A percentile compares a stretch with the other conserved stretches of the same genome.
Evolutionary conservation across 192 early-diverging fungal species (phyloP).

Genomic region (Podila epicladia): DNA sequence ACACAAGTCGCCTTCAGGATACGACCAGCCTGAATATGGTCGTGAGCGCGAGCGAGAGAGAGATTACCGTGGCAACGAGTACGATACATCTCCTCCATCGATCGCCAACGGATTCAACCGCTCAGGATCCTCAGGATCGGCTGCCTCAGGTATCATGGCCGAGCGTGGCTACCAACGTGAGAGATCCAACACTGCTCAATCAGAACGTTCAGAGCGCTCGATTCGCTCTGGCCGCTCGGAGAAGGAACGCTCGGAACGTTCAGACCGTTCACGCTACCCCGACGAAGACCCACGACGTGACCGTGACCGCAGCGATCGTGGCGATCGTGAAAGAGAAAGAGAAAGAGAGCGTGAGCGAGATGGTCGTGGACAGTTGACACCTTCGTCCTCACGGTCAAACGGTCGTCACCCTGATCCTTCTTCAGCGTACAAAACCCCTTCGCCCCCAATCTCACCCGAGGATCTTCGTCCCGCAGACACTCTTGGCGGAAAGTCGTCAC

Average conservation of each 20-base stretch:
- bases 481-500: slow-evolving; percentile 3
- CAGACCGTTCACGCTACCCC: slow-evolving; percentile 27
- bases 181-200: slow-evolving; percentile 43
- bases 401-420: slow-evolving; percentile 16
- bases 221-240: slow-evolving; percentile 36
- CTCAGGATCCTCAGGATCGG: slow-evolving; percentile 37
- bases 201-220: slow-evolving; percentile 41
- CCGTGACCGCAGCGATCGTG: slow-evolving; percentile 16
- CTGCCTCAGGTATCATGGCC: slow-evolving; percentile 26
- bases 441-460: slow-evolving; percentile 36
- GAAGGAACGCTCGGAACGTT: slow-evolving; percentile 30
- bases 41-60: slow-evolving; percentile 22
- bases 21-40: not conserved
- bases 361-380: not conserved
- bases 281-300: slow-evolving; percentile 12
- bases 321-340: slow-evolving; percentile 6
- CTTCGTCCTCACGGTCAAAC: slow-evolving; percentile 5
- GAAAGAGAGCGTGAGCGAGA: slow-evolving; percentile 20
- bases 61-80: slow-evolving; percentile 10
- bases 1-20: slow-evolving; percentile 26
- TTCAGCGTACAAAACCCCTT: slow-evolving; percentile 39
- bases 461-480: slow-evolving; percentile 21
- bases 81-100: slow-evolving; percentile 22
- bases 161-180: slow-evolving; percentile 31
- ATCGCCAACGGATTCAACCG: slow-evolving; percentile 35